These are phyloP conservation scores for Allodekkera sacchari DNA, from an alignment of 805 yeast species.

Conservation along the genomic window DNA sequence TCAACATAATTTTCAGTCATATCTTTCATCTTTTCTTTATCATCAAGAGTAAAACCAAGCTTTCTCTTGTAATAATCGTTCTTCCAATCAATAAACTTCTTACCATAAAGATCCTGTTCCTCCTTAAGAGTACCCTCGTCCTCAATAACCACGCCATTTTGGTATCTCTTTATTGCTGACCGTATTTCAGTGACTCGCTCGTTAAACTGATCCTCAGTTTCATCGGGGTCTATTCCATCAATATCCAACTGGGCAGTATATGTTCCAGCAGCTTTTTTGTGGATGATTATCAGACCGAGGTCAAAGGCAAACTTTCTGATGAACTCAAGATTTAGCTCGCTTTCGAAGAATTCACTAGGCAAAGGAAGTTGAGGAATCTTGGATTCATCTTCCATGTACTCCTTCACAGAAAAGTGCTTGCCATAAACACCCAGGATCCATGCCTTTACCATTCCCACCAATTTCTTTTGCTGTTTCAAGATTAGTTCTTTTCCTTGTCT, in stretches of 20 bases:
- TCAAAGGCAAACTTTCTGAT: constrained; percentile 58
- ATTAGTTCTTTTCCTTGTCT: constrained; percentile 57
- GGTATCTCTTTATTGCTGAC: constrained; percentile 53
- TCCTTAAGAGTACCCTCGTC: constrained; percentile 43
- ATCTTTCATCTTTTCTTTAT: constrained; percentile 50
- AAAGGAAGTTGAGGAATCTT: constrained; percentile 38
- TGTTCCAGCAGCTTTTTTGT: constrained; percentile 46
- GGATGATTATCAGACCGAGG: constrained; percentile 56
- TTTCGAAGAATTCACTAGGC: constrained; percentile 36
- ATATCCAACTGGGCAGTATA: constrained; percentile 58
- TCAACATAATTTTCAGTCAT: constrained; percentile 78
- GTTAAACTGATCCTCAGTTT: constrained; percentile 55
- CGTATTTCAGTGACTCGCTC: constrained; percentile 45
- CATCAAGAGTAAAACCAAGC: constrained; percentile 56
- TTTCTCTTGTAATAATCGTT: constrained; percentile 79
- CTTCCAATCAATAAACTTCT: constrained; percentile 76
- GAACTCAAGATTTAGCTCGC: constrained; percentile 46
- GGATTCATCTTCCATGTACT: constrained; percentile 26
- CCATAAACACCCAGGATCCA: constrained; percentile 33
- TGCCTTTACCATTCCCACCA: constrained; percentile 50
- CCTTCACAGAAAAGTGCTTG: constrained; percentile 25
- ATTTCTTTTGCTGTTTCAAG: constrained; percentile 64
- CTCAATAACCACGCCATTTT: constrained; percentile 54
- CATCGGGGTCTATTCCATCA: constrained; percentile 65
- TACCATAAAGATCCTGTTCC: constrained; percentile 58